Evolutionary conservation across 2,329 filamentous ascomycete species (phyloP), one percentile per base, ranked within the genome.

Genomic region (Aureobasidium zeae): DNA sequence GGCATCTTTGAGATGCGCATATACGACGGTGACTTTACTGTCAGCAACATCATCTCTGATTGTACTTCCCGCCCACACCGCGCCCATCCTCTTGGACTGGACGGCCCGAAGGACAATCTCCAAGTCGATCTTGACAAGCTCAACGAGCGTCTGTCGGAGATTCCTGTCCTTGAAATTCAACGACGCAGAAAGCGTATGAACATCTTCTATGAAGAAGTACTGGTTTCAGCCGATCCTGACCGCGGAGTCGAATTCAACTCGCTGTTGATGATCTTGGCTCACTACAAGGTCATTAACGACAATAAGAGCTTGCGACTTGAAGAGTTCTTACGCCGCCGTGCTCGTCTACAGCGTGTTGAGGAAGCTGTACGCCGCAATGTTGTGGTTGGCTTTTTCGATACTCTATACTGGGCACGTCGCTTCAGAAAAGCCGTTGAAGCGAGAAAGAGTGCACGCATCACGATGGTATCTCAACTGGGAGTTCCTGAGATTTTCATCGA

Each of bases 231-330:
- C 4, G 88, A 98, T 61, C 83, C 82, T 1, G 86, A 93, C 56
- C 76, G 77, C 49, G 91, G 91, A 35, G 93, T 98, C 48, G 82
- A 85, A 1, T 98, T 98, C 62, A 91, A 86, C 3, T 81, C 83
- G 5, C 82, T 95, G 16, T 72, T 98, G 39, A 91, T 98, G 83
- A 93, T 94, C 48, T 71, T 98, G 46, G 89, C 93, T 24, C 91
- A 98, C 63, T 94, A 98, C 72, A 98, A 96, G 57, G 87, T 98
- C 57, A 98, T 98, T 61, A 94, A 82, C 53, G 91, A 98, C 63
- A 95, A 83, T 68, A 95, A 95, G 71, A 94, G 87, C 63, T 68
- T 98, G 57, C 43, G 48, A 49, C 74, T 98, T 2, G 91, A 98
- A 57, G 91, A 98, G 59, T 98, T 94, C 62, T 66, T 98, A 45